Base-by-base conservation (phyloP, 2,329 filamentous ascomycete genomes). In the Annulohypoxylon truncatum region DNA sequence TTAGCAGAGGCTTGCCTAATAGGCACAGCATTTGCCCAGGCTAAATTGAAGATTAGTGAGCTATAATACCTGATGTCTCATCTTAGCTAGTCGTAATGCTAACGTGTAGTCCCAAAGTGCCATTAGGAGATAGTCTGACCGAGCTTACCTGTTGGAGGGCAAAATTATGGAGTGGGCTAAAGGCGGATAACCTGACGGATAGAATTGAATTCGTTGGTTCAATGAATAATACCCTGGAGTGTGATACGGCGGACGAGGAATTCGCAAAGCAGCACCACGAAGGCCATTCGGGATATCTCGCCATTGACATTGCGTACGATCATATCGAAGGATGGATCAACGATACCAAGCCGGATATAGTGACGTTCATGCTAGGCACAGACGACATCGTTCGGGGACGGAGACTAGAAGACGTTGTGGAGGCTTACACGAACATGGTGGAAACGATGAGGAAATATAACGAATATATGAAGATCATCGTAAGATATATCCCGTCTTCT, bases 281-380 rank as follows among this genome's bases (percentile, higher is more conserved):
- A 72, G 81, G 81, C 56, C 82, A 83, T 73, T 78, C 79, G 9
- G 81, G 81, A 4, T 82, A 76, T 71, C 75, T 79, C 12, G 80
- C 79, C 40, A 77, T 80, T 64, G 77, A 83, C 69, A 82, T 83
- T 55, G 81, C 81, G 18, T 78, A 78, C 66, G 78, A 76, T 56
- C 77, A 82, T 65, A 73, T 82, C 3, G 72, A 72, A 3, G 74
- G 73, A 28, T 83, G 81, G 81, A 72, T 82, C 20, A 71, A 73
- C 24, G 74, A 42, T 53, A 76, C 77, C 1, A 76, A 74, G 8
- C 77, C 81, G 9, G 81, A 83, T 60, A 75, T 83, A 12, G 79
- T 83, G 10, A 79, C 79, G 74, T 82, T 82, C 72, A 81, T 82
- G 79, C 75, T 83, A 4, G 82, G 81, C 33, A 83, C 81, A 2